Percentiles rank a stretch among this genome's conserved stretches.
These are phyloP conservation scores for Asterochloris erici DNA, from an alignment of 139 green algal genomes.

Conservation along the genomic window DNA sequence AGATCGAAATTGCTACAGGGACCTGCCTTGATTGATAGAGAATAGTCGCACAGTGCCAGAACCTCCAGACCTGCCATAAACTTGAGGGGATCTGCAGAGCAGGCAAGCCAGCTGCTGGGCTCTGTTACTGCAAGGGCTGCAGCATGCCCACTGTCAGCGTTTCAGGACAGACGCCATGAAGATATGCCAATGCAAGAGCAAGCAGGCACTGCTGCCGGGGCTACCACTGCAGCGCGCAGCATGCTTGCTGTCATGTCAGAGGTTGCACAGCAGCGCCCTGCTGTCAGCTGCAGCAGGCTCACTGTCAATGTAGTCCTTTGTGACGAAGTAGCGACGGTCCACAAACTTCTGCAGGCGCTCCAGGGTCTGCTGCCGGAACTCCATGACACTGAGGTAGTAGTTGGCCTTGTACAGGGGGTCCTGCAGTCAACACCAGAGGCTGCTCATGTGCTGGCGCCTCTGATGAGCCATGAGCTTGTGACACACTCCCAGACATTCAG, in stretches of 20 bases:
- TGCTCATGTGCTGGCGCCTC: too few relatives aligned
- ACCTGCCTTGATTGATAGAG: constrained; percentile 74
- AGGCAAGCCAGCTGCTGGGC: background rate
- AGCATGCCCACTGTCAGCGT: too few relatives aligned
- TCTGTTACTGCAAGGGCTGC: too few relatives aligned
- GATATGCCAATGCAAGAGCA: too few relatives aligned
- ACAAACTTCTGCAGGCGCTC: constrained; percentile 65
- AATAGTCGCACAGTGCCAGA: constrained; percentile 67
- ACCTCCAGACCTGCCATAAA: constrained; percentile 26
- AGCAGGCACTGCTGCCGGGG: too few relatives aligned
- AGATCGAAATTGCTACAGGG: too few relatives aligned
- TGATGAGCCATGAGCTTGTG: too few relatives aligned
- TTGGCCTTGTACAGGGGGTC: constrained; percentile 71
- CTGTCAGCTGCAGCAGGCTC: background rate
- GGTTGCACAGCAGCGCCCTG: too few relatives aligned
- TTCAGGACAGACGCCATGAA: too few relatives aligned
- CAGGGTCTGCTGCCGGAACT: constrained; percentile 75
- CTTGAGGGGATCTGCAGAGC: constrained; percentile 41
- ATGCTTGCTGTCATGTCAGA: background rate
- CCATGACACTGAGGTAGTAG: constrained; percentile 64
- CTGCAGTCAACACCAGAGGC: constrained; percentile 29
- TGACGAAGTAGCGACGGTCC: constrained; percentile 61
- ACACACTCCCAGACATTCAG: too few relatives aligned
- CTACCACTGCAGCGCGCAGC: background rate
- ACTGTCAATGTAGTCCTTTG: constrained; percentile 59